Base-by-base conservation (phyloP, 257 asterid species). In the Avicennia marina region DNA sequence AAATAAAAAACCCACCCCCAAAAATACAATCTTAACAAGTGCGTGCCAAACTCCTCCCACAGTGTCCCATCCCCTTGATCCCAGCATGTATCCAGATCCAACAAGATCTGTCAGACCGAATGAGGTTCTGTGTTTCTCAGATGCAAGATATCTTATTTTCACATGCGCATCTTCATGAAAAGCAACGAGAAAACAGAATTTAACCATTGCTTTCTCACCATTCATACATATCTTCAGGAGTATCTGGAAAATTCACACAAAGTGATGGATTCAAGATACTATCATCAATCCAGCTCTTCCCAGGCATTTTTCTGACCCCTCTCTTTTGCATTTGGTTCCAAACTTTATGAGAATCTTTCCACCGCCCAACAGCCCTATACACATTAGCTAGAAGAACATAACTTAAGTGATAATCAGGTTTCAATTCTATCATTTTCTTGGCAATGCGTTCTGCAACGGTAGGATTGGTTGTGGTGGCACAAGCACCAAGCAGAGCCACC, bases 401-500 rank as follows among this genome's bases (percentile, higher is more conserved):
- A 64, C 96, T 81, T 26, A 83, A 74, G 74, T 85, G 95, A 64
- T 79, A 73, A 69, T 83, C 90, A 25, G 96, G 98, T 69, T 64
- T 83, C 79, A 91, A 17, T 58, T 79, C 85, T 21, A 88, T 83
- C 83, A 78, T 60, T 65, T 70, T 88, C 78, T 74, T 74, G 5
- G 91, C 90, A 52, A 87, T 59, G 13, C 94, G 80, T 53, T 87
- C 86, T 0, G 91, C 94, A 47, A 75, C 67, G 41, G 39, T 61
- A 7, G 81, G 87, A 65, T 78, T 68, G 10, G 87, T 81, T 13
- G 80, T 66, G 26, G 83, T 65, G 7, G 79, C 79, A 68, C 94
- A 91, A 48, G 94, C 81, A 26, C 98, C 94, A 12, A 91, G 96
- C 53, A 91, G 62, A 64, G 84, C 66, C 21, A 76, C 75, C 98